A percentile compares a stretch with the other conserved stretches of the same genome.
These are phyloP conservation scores for Plectosphaerella cucumerina DNA, from an alignment of 2,329 filamentous ascomycete species.

Conservation along the genomic window DNA sequence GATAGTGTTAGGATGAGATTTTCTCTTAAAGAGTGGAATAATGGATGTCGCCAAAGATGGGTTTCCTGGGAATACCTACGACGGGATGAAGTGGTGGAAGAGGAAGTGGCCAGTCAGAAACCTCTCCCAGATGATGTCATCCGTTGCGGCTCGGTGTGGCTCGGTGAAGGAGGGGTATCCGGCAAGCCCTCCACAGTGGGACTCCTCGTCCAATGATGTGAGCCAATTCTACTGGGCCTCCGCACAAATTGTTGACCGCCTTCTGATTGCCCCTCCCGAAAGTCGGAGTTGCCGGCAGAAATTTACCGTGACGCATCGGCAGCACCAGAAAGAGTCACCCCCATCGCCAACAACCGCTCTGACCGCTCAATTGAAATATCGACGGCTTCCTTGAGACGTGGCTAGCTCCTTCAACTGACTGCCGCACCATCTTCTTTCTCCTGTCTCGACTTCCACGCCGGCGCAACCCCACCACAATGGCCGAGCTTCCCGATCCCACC, in stretches of 20 bases:
- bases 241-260: background rate
- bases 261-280: conserved; percentile 1
- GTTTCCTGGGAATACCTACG: too few species aligned
- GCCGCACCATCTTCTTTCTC: background rate
- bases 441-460: background rate
- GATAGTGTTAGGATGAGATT: too few species aligned
- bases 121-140: too few species aligned
- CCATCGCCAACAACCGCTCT: background rate
- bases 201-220: background rate
- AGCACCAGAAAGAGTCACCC: too few species aligned
- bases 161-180: background rate
- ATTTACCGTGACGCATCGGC: conserved; percentile 1
- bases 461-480: background rate
- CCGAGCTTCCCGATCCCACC: conserved; percentile 57
- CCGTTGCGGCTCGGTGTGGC: background rate
- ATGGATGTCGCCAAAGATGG: too few species aligned
- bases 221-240: background rate
- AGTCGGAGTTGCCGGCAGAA: conserved; percentile 3
- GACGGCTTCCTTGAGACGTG: background rate
- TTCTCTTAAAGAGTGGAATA: too few species aligned
- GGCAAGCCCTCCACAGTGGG: background rate
- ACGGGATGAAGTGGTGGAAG: too few species aligned
- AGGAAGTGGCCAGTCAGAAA: too few species aligned
- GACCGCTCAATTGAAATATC: background rate
- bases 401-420: conserved; percentile 5